These are phyloP conservation scores for Exophiala oligosperma DNA, from an alignment of 2,329 filamentous ascomycete species.

Conservation along the genomic window DNA sequence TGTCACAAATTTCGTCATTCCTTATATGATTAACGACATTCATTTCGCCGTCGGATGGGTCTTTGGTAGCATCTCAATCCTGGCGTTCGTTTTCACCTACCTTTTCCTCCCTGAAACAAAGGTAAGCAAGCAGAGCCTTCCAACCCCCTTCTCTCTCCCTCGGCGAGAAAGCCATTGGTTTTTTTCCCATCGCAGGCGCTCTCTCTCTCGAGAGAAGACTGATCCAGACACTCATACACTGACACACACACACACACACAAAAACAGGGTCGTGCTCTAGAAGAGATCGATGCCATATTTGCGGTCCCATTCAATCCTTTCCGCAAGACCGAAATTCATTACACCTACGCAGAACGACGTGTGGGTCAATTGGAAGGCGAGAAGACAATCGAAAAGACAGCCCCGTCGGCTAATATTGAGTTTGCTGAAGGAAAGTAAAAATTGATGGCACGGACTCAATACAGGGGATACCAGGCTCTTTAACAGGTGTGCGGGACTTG, in stretches of 20 bases:
- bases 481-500: too few species aligned
- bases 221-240: too few species aligned
- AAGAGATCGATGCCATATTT: slow-evolving; percentile 2
- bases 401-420: not conserved
- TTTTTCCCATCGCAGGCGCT: too few species aligned
- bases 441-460: too few species aligned
- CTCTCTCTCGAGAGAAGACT: too few species aligned
- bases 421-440: not conserved
- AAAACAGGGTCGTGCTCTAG: not conserved
- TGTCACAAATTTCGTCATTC: not conserved
- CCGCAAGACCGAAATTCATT: not conserved
- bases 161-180: too few species aligned
- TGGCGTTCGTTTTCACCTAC: not conserved
- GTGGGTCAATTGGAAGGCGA: not conserved
- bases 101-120: not conserved
- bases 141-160: too few species aligned
- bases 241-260: too few species aligned
- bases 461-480: too few species aligned
- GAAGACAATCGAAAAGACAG: not conserved
- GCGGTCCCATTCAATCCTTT: not conserved
- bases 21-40: not conserved
- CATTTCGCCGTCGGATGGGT: not conserved
- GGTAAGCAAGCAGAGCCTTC: not conserved
- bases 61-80: not conserved
- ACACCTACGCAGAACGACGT: not conserved